A percentile compares a stretch with the other conserved stretches of the same genome.
These are phyloP conservation scores for Mycena galopus DNA, from an alignment of 768 basidiomycete species.

Conservation along the genomic window DNA sequence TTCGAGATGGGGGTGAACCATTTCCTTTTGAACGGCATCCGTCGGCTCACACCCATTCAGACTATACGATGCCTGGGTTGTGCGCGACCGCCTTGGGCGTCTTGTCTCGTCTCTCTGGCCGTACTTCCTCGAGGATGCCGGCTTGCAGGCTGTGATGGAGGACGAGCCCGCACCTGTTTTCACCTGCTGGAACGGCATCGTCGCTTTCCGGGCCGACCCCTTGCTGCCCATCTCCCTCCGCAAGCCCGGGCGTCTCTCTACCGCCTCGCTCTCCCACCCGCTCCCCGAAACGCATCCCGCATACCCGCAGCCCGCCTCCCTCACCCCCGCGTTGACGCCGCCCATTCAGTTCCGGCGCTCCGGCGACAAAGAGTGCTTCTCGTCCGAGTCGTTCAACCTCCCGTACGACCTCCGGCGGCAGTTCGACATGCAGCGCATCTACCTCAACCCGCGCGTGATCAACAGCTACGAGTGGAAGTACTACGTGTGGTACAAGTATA, in stretches of 20 bases:
- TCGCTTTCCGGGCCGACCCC: constrained; percentile 55
- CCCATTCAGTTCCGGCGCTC: constrained; percentile 49
- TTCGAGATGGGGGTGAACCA: constrained; percentile 40
- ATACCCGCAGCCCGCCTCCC: constrained; percentile 29
- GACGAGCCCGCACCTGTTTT: constrained; percentile 59
- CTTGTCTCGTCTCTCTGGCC: constrained; percentile 53
- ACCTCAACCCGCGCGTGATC: constrained; percentile 55
- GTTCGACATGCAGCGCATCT: constrained; percentile 52
- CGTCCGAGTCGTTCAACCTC: constrained; percentile 55
- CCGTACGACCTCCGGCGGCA: constrained; percentile 58
- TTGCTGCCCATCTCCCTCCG: constrained; percentile 53
- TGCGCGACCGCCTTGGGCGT: constrained; percentile 49
- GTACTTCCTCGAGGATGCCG: constrained; percentile 55
- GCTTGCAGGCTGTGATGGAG: constrained; percentile 48
- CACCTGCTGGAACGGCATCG: constrained; percentile 62
- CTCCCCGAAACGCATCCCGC: constrained; percentile 48
- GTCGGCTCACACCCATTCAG: constrained; percentile 28
- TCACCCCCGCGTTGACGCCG: constrained; percentile 47
- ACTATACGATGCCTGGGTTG: constrained; percentile 54
- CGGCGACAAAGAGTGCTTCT: constrained; percentile 47
- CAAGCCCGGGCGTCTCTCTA: constrained; percentile 44
- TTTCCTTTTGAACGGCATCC: neutral
- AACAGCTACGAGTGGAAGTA: constrained; percentile 52
- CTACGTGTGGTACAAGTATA: constrained; percentile 52
- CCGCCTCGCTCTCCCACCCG: constrained; percentile 42